Percentiles rank a stretch among this genome's conserved stretches.
These are phyloP conservation scores for Silene vulgaris DNA, from an alignment of 179 eudicot species.

Conservation along the genomic window DNA sequence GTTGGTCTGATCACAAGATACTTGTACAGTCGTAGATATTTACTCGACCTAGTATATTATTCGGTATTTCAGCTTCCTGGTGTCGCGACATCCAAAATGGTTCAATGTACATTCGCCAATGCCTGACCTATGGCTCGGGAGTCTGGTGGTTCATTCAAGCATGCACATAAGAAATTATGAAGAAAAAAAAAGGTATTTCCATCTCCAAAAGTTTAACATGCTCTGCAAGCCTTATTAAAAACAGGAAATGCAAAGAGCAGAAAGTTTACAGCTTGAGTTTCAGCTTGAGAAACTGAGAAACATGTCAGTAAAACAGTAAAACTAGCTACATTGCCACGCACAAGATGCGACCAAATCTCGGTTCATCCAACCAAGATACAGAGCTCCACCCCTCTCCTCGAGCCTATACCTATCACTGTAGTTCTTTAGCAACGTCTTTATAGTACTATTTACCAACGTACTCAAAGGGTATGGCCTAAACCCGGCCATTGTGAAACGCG, in stretches of 20 bases:
- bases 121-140: too few species aligned
- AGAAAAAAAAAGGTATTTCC: neutral
- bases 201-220: neutral
- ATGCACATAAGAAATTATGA: neutral
- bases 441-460: conserved; percentile 65
- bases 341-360: conserved; percentile 76
- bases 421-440: conserved; percentile 50
- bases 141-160: neutral
- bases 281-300: conserved; percentile 9
- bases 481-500: conserved; percentile 72
- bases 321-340: conserved; percentile 63
- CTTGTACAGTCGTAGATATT: too few species aligned
- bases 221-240: conserved; percentile 12
- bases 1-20: too few species aligned
- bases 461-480: conserved; percentile 66
- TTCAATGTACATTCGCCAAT: too few species aligned
- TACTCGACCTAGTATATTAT: too few species aligned
- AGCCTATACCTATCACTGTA: conserved; percentile 60
- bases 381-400: conserved; percentile 74
- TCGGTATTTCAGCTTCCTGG: too few species aligned
- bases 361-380: conserved; percentile 84
- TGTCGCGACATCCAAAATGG: too few species aligned
- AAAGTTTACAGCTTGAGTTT: conserved; percentile 3
- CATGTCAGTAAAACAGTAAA: conserved; percentile 12
- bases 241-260: neutral